Evolutionary conservation across 768 basidiomycete species (phyloP).

Genomic region (Phanerochaete carnosa): DNA sequence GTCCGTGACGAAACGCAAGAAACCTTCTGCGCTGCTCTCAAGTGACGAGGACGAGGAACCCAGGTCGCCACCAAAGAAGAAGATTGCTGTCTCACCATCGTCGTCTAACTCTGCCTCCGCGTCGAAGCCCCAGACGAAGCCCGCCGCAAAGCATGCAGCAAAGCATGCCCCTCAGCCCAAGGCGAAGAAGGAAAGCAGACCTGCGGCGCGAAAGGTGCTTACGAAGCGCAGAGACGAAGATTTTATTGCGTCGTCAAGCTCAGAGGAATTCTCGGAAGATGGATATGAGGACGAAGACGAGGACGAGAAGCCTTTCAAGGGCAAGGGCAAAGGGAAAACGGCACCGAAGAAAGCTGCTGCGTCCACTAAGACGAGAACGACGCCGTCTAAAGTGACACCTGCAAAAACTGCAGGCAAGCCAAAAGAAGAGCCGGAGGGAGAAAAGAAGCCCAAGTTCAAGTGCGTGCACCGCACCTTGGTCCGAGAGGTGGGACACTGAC

Average conservation of each 20-base stretch:
- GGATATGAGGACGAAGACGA: slow-evolving; percentile 22
- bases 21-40: slow-evolving; percentile 19
- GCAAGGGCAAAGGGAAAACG: slow-evolving; percentile 18
- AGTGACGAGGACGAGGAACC: slow-evolving; percentile 26
- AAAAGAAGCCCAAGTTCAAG: slow-evolving; percentile 34
- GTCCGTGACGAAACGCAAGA: slow-evolving; percentile 23
- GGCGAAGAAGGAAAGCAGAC: not conserved
- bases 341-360: slow-evolving; percentile 9
- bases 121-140: slow-evolving; percentile 24
- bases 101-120: slow-evolving; percentile 15
- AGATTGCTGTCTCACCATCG: slow-evolving; percentile 32
- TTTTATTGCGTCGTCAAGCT: slow-evolving; percentile 27
- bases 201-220: slow-evolving; percentile 23
- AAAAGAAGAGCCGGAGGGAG: slow-evolving; percentile 9
- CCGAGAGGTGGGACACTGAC: not conserved
- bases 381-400: slow-evolving; percentile 14
- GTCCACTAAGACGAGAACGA: slow-evolving; percentile 14
- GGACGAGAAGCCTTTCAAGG: slow-evolving; percentile 15
- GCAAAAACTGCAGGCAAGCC: slow-evolving; percentile 15
- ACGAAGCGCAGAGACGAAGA: slow-evolving; percentile 32
- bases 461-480: slow-evolving; percentile 11
- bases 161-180: no score
- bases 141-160: slow-evolving; percentile 1
- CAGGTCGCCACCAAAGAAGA: slow-evolving; percentile 34
- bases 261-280: slow-evolving; percentile 23